These are phyloP conservation scores for Scytalidium sp. DNA, from an alignment of 2,329 filamentous ascomycete genomes.

Conservation along the genomic window DNA sequence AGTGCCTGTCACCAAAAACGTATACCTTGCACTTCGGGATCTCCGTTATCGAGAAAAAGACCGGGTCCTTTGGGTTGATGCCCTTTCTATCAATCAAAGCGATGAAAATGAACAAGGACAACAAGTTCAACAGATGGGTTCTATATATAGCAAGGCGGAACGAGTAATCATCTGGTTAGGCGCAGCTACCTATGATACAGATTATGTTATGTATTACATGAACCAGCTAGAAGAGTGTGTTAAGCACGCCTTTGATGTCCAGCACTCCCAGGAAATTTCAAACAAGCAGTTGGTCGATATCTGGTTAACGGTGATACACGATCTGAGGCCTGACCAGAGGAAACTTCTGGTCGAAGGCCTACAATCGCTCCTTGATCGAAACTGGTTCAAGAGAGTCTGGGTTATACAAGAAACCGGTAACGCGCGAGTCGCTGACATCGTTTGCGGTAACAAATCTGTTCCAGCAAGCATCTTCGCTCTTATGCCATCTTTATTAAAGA, in stretches of 20 bases:
- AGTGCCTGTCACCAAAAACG: constrained; percentile 9
- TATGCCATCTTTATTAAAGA: constrained; percentile 1
- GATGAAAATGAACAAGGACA: constrained; percentile 2
- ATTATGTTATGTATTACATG: constrained; percentile 11
- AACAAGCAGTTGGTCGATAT: constrained; percentile 1
- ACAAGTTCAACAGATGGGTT: constrained; percentile 7
- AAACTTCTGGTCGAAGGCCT: background rate
- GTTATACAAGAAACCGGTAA: constrained; percentile 11
- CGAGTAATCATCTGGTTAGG: constrained; percentile 11
- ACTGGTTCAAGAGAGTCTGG: constrained; percentile 10
- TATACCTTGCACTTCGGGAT: constrained; percentile 10
- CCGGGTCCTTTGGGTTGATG: constrained; percentile 8
- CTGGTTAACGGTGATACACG: background rate
- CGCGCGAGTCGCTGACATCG: constrained; percentile 4
- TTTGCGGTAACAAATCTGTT: constrained; percentile 8
- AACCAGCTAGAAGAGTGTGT: constrained; percentile 5
- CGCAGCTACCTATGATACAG: constrained; percentile 1
- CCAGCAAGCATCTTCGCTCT: constrained; percentile 5
- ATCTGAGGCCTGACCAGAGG: background rate
- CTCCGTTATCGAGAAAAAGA: constrained; percentile 4
- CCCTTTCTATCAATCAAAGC: constrained; percentile 9
- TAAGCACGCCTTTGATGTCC: background rate
- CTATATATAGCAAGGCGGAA: constrained; percentile 15
- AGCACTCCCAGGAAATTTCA: background rate
- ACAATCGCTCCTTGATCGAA: constrained; percentile 1